phyloP scores from a whole-genome alignment of 495 filamentous ascomycete genomes.

The Aspergillus heteromorphus region DNA sequence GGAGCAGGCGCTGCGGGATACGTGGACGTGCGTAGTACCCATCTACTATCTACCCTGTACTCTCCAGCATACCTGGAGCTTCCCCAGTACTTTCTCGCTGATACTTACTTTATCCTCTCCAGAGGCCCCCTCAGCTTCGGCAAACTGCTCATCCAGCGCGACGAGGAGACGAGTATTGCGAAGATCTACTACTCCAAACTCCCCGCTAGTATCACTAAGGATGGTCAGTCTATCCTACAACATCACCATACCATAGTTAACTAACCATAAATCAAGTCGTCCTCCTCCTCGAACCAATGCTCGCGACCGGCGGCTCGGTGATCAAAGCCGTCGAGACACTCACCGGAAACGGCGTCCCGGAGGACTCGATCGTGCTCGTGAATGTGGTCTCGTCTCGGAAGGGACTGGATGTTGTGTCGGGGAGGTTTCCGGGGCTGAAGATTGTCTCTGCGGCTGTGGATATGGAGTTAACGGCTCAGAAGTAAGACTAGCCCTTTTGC shows the following conservation, averaged over 20 bases:
- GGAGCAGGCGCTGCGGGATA: conserved; percentile 15
- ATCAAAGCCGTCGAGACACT: conserved; percentile 15
- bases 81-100: too few relatives aligned
- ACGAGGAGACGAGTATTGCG: conserved; percentile 17
- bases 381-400: conserved; percentile 15
- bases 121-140: conserved; percentile 17
- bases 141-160: conserved; percentile 19
- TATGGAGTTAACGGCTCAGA: conserved; percentile 10
- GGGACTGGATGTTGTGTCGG: conserved; percentile 11
- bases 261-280: conserved; percentile 9
- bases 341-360: conserved; percentile 6
- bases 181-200: conserved; percentile 17
- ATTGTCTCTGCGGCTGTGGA: conserved; percentile 19
- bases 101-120: too few relatives aligned
- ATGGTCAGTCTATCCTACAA: conserved; percentile 1
- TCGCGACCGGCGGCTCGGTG: conserved; percentile 20
- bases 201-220: conserved; percentile 8
- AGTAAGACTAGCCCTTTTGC: too few relatives aligned
- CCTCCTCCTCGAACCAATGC: conserved; percentile 20
- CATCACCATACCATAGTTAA: too few relatives aligned
- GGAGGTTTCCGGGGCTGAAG: conserved; percentile 9
- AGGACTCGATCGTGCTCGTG: conserved; percentile 18
- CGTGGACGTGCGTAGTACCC: conserved; percentile 9
- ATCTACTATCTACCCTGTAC: neutral
- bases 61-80: neutral